phyloP scores from a whole-genome alignment of 2,329 filamentous ascomycete species.

The Dactylellina haptotyla region DNA sequence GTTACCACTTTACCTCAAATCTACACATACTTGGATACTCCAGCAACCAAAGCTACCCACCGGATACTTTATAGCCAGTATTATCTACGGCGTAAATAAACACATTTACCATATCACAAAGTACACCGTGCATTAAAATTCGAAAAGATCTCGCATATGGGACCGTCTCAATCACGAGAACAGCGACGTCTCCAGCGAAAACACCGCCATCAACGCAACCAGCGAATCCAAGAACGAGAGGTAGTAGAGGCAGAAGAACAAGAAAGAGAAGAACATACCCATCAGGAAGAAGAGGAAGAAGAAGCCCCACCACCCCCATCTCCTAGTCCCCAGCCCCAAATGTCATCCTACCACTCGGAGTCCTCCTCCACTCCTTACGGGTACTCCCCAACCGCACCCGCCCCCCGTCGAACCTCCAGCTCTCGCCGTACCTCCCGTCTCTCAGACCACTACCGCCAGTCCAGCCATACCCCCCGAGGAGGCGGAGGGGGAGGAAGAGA shows the following conservation, averaged over 20 bases:
- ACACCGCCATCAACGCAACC: slow-evolving; percentile 2
- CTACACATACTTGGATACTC: background rate
- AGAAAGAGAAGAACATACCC: too few species aligned
- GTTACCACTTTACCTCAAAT: background rate
- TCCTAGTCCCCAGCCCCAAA: background rate
- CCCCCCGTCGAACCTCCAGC: slow-evolving; percentile 10
- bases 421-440: background rate
- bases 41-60: too few species aligned
- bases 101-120: background rate
- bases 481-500: background rate
- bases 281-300: slow-evolving; percentile 5
- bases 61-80: too few species aligned
- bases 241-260: too few species aligned
- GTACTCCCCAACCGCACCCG: slow-evolving; percentile 21
- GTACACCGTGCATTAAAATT: background rate
- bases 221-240: slow-evolving; percentile 2
- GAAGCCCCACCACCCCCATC: background rate
- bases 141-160: slow-evolving; percentile 42
- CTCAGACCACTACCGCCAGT: background rate
- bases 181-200: slow-evolving; percentile 31
- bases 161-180: slow-evolving; percentile 45
- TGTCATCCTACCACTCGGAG: slow-evolving; percentile 12
- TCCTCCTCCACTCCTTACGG: slow-evolving; percentile 24
- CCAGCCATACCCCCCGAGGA: background rate
- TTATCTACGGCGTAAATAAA: too few species aligned